Percentiles rank a stretch among this genome's conserved stretches.
Conservation (phyloP, 2,329 filamentous ascomycete genomes). For the Phymatotrichopsis omnivora region DNA sequence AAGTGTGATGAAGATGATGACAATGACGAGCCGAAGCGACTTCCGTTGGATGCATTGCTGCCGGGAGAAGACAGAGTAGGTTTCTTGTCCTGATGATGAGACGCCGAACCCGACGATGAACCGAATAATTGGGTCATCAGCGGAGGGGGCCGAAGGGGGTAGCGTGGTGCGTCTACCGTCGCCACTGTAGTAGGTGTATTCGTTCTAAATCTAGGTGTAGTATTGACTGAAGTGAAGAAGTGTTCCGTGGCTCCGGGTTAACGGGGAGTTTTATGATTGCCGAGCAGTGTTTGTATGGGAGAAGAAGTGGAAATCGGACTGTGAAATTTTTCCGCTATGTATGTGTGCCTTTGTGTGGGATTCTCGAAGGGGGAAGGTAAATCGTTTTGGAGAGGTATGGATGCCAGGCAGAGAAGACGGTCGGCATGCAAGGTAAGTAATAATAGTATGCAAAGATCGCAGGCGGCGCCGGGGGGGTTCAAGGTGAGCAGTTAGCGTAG, state of each 20-base stretch:
- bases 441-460: too few species aligned
- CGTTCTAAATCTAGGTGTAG: not conserved
- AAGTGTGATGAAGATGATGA: conserved; percentile 41
- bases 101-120: conserved; percentile 21
- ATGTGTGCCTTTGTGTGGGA: too few species aligned
- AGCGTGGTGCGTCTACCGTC: conserved; percentile 12
- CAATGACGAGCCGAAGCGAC: conserved; percentile 20
- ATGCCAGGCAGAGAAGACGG: too few species aligned
- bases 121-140: conserved; percentile 30
- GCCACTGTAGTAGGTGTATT: conserved; percentile 15
- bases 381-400: too few species aligned
- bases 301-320: not conserved
- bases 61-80: conserved; percentile 18
- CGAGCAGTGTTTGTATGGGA: not conserved
- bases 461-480: too few species aligned
- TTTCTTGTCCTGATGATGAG: conserved; percentile 23
- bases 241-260: not conserved
- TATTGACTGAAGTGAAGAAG: not conserved
- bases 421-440: too few species aligned
- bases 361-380: too few species aligned
- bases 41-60: conserved; percentile 13
- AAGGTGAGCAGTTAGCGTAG: too few species aligned
- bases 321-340: too few species aligned
- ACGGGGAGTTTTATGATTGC: not conserved
- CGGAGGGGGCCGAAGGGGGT: conserved; percentile 15